Evolutionary conservation across 495 filamentous ascomycete genomes (phyloP), one percentile per base, ranked within the genome.

Genomic region (Aspergillus nanangensis): DNA sequence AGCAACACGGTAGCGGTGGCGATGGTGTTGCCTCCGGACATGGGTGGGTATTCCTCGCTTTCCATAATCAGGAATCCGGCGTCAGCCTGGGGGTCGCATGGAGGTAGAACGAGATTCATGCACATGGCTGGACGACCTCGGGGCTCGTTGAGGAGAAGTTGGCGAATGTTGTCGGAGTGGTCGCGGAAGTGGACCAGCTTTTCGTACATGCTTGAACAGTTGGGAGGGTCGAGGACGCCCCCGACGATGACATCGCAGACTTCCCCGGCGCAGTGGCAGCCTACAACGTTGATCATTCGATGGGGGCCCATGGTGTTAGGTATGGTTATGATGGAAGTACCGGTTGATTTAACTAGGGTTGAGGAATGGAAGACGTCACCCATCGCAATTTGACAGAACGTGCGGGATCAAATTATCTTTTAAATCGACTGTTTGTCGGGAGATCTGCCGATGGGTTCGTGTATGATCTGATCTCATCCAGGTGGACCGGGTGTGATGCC

Each of bases 51-150:
- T 34, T 58, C 51, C 15, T 58, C 52, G 38, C 46, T 55, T 35
- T 53, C 56, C 51, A 58, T 52, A 27, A 58, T 56, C 3, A 55
- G 9, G 41, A 58, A 58, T 1, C 56, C 52, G 5, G 52, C 56
- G 33, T 58, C 56, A 1, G 56, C 52, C 4, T 22, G 25, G 3
- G 52, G 56, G 36, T 58, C 34, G 29, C 44, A 46, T 2, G 52
- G 52, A 7, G 56, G 48, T 5, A 58, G 52, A 8, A 58, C 41
- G 9, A 58, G 48, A 33, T 53, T 52, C 20, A 48, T 38, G 34
- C 48, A 49, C 52, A 55, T 52, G 15, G 51, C 45, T 4, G 52
- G 18, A 1, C 46, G 51, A 1, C 56, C 52, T 8, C 56, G 52
- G 27, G 56, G 56, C 35, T 58, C 56, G 21, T 56, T 48, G 4